Conservation (phyloP, 352 stramenopile genomes). For the Pythium dissotocum region DNA sequence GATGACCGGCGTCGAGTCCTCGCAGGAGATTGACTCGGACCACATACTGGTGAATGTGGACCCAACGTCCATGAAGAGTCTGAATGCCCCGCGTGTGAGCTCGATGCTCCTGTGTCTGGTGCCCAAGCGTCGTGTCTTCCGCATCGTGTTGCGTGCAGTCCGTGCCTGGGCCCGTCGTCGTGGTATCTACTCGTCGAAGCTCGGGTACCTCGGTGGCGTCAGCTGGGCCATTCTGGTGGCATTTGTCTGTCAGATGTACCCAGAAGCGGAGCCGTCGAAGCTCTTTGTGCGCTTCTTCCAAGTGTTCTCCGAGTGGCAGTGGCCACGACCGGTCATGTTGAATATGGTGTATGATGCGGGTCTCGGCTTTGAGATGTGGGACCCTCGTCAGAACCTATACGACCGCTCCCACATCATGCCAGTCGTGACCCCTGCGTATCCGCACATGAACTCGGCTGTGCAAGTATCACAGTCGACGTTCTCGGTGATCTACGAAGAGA, state of each 20-base stretch:
- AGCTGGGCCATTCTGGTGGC: conserved; percentile 98
- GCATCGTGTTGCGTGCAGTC: conserved; percentile 77
- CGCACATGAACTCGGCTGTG: conserved; percentile 97
- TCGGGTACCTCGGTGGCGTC: conserved; percentile 97
- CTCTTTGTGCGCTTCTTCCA: conserved; percentile 86
- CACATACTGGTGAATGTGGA: conserved; percentile 93
- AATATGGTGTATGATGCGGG: conserved; percentile 87
- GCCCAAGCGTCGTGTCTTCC: conserved; percentile 86
- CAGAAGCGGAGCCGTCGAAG: conserved; percentile 63
- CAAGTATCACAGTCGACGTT: conserved; percentile 95
- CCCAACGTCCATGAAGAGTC: conserved; percentile 92
- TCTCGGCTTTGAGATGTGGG: conserved; percentile 88
- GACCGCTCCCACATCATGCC: conserved; percentile 96
- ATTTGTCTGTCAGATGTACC: conserved; percentile 93
- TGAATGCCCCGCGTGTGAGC: conserved; percentile 94
- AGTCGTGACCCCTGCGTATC: conserved; percentile 98
- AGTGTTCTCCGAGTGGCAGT: conserved; percentile 84
- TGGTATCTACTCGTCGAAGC: conserved; percentile 96
- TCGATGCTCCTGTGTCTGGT: conserved; percentile 95
- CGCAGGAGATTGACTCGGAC: conserved; percentile 85
- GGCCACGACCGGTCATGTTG: conserved; percentile 79
- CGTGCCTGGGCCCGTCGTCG: conserved; percentile 81
- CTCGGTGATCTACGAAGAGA: conserved; percentile 92
- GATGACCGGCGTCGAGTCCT: conserved; percentile 56
- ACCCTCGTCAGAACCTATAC: conserved; percentile 77